Percentiles rank a stretch among this genome's conserved stretches.
phyloP scores from a whole-genome alignment of 768 basidiomycete species.

The Leccinellum albellum region DNA sequence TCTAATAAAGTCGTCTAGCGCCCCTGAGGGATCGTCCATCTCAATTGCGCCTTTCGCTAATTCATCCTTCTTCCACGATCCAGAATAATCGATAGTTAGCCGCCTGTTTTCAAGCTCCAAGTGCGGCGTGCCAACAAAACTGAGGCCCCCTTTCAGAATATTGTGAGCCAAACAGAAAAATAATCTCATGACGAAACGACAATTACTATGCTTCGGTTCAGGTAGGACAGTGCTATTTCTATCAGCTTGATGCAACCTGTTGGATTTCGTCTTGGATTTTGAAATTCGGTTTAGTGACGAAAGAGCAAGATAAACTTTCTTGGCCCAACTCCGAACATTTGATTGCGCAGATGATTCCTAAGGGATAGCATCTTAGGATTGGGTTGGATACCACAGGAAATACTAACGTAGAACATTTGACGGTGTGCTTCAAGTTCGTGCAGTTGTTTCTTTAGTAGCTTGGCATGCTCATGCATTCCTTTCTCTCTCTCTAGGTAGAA shows the following conservation, averaged over 20 bases:
- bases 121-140: not conserved
- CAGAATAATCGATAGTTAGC: not conserved
- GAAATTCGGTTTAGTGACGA: conserved; percentile 3
- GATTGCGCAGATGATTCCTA: conserved; percentile 16
- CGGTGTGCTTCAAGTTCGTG: conserved; percentile 70
- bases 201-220: conserved; percentile 7
- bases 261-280: not conserved
- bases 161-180: not conserved
- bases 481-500: conserved; percentile 77
- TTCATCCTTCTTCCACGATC: not conserved
- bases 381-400: conserved; percentile 9
- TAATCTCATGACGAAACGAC: not conserved
- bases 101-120: not conserved
- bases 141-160: not conserved
- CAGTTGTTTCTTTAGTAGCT: conserved; percentile 62
- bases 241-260: not conserved
- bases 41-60: not conserved
- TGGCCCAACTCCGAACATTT: conserved; percentile 10
- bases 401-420: conserved; percentile 49
- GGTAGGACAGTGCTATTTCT: not conserved
- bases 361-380: not conserved
- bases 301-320: conserved; percentile 7
- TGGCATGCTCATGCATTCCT: conserved; percentile 49
- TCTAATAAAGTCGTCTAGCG: not conserved
- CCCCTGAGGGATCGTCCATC: not conserved